Conservation (phyloP, 2,329 filamentous ascomycete genomes). For the Sphaerostilbella broomeana region DNA sequence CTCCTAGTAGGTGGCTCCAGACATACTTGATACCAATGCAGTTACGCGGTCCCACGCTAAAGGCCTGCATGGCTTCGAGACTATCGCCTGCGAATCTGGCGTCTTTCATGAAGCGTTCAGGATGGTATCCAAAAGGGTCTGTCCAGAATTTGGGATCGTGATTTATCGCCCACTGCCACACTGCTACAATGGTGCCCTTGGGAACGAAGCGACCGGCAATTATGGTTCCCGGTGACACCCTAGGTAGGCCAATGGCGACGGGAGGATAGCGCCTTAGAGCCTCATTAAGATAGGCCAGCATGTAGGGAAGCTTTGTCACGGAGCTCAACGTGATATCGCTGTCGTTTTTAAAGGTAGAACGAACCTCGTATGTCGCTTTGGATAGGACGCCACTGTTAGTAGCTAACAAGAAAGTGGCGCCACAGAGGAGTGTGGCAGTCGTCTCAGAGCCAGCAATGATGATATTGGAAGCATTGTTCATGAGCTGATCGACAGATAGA, state of each 20-base stretch:
- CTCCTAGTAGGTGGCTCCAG: too few species aligned
- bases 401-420: constrained; percentile 21
- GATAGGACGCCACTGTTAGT: constrained; percentile 24
- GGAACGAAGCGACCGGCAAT: constrained; percentile 26
- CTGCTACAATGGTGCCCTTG: constrained; percentile 31
- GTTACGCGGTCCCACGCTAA: constrained; percentile 40
- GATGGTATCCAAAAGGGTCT: constrained; percentile 35
- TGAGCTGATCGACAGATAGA: constrained; percentile 12
- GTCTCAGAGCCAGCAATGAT: constrained; percentile 25
- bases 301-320: constrained; percentile 7
- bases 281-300: constrained; percentile 35
- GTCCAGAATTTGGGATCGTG: constrained; percentile 36
- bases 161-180: constrained; percentile 37
- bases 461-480: constrained; percentile 17
- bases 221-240: constrained; percentile 24
- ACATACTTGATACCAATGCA: constrained; percentile 44
- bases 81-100: constrained; percentile 32
- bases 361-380: constrained; percentile 28
- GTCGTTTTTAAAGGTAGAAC: constrained; percentile 1
- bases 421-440: constrained; percentile 23
- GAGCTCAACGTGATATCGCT: constrained; percentile 8
- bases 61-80: constrained; percentile 37
- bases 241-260: constrained; percentile 15
- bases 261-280: constrained; percentile 32
- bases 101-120: constrained; percentile 39